Evolutionary conservation across 306 rosid genomes (phyloP).

Genomic region (Cicer chorassanicum): DNA sequence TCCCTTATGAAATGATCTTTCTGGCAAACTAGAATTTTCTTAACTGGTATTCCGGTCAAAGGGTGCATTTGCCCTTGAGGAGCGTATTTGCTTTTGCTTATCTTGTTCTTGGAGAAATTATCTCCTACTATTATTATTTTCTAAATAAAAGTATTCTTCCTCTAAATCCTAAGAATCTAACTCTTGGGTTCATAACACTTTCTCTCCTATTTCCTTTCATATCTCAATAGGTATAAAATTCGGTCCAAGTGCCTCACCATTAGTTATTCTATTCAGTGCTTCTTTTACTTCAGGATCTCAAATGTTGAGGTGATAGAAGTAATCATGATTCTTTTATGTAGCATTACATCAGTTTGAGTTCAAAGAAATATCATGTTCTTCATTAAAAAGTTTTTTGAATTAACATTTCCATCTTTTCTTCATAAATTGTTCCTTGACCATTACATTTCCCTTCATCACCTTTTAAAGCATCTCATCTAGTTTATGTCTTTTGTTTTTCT

Average conservation of each 20-base stretch:
- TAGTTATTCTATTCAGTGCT: not conserved
- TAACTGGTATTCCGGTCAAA: too few species aligned
- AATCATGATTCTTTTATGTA: not conserved
- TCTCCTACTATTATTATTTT: too few species aligned
- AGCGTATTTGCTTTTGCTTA: too few species aligned
- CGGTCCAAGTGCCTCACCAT: not conserved
- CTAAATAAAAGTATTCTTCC: too few species aligned
- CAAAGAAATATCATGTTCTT: not conserved
- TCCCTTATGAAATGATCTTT: too few species aligned
- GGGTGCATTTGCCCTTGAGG: too few species aligned
- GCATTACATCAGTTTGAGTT: not conserved
- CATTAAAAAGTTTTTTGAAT: not conserved
- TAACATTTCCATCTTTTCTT: conserved; percentile 2
- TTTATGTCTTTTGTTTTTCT: not conserved
- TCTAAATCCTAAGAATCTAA: too few species aligned
- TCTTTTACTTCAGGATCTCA: not conserved
- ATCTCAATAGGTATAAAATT: not conserved
- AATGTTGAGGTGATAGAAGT: not conserved
- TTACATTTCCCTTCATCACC: not conserved
- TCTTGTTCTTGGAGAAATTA: too few species aligned
- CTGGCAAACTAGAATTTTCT: too few species aligned
- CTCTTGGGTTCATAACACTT: not conserved
- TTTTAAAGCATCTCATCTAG: not conserved
- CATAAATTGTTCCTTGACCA: not conserved
- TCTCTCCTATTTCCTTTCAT: not conserved